Evolutionary conservation across 768 basidiomycete species (phyloP), one percentile per base, ranked within the genome.

Genomic region (Termitomyces titanicus): DNA sequence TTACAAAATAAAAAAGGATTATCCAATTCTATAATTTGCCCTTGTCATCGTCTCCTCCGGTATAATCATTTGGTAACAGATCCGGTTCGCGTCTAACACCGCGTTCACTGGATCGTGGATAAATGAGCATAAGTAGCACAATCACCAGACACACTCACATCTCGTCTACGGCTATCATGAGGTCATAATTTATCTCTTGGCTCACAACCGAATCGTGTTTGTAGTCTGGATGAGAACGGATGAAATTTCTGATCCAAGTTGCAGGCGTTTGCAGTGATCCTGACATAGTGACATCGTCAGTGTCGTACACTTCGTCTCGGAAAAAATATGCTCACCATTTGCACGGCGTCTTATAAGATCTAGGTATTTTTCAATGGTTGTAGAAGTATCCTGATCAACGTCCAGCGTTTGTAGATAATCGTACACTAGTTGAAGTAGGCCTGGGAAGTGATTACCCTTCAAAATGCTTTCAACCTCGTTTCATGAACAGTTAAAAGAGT

Each of bases 141-240:
- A 37, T 56, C 44, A 51, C 54, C n/a, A 39, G 3, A 79, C 12
- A 15, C 11, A 43, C 93, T 68, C 70, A 97, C 92, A 98, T 89
- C 69, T 93, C 89, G 66, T 98, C 95, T 6, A 97, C 73, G 2
- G 92, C 91, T 43, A 85, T 78, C 66, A 97, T 77, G 25, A 99
- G 79, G 72, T 99, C 97, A 66, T 95, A 97, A 66, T 94, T 97
- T 66, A 98, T 93, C 71, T 89, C 86, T 64, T 92, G 81, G 48
- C 79, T 88, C 18, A 99, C 92, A 48, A 89, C 88, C n/a, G 94
- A 96, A 72, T 99, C 94, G 47, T 83, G 80, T 69, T 89, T 87
- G 74, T 99, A 99, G n/a, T 75, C 80, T 8, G 95, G 92, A 69
- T 99, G 97, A 1, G 85, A 80, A 24, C 85, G 84, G 40, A 99